These are phyloP conservation scores for Rhynchospora pubera DNA, from an alignment of 176 grass and related monocot genomes.

Conservation along the genomic window DNA sequence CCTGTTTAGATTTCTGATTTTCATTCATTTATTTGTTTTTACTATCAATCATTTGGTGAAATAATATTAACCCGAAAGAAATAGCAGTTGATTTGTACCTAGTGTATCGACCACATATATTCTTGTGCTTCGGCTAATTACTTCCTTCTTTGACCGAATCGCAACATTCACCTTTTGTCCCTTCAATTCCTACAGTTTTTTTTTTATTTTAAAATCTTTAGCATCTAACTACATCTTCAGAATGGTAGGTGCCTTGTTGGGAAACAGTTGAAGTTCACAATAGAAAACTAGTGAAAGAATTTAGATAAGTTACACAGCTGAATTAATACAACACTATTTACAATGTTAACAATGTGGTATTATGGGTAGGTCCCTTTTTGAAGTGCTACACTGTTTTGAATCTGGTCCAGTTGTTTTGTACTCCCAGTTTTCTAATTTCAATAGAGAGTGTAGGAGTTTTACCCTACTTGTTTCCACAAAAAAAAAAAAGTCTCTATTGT, in stretches of 20 bases:
- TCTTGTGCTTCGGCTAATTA: slow-evolving; percentile 35
- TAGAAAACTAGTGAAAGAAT: neutral
- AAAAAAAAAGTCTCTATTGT: no score
- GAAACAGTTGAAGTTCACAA: neutral
- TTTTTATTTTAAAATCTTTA: neutral
- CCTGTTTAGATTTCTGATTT: slow-evolving; percentile 39
- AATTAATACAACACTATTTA: neutral
- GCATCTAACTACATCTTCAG: neutral
- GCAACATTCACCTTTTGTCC: slow-evolving; percentile 55
- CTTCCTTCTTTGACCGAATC: slow-evolving; percentile 57
- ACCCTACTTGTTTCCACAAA: no score
- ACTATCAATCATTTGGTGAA: slow-evolving; percentile 6
- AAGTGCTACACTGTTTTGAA: no score
- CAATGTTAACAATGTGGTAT: no score
- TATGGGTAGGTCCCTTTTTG: no score
- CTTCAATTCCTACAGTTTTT: slow-evolving; percentile 42
- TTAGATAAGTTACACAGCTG: neutral
- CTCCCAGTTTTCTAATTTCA: no score
- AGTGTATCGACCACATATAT: slow-evolving; percentile 73
- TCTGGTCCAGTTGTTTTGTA: no score
- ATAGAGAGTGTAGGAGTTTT: no score
- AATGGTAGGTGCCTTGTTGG: neutral
- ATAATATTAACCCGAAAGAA: neutral
- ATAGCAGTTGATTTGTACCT: slow-evolving; percentile 28
- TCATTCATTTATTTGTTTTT: slow-evolving; percentile 24